Evolutionary conservation across 1,139 yeast species (phyloP).

Genomic region (Taphrina confusa): DNA sequence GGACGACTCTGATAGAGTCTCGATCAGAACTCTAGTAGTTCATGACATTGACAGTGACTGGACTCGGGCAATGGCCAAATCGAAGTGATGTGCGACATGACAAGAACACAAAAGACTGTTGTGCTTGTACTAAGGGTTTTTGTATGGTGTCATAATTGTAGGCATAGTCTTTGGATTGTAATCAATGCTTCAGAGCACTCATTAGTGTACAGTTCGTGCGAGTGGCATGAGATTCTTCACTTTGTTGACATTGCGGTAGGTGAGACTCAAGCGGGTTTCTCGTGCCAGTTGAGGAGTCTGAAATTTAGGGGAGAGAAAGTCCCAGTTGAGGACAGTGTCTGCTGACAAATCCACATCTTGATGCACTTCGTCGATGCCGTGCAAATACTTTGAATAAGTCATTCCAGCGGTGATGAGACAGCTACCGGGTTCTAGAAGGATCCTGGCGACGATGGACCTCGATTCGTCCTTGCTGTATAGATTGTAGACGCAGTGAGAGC

Average conservation of each 20-base stretch:
- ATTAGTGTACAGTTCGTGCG: not conserved
- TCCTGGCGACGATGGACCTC: slow-evolving; percentile 8
- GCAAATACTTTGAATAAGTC: slow-evolving; percentile 31
- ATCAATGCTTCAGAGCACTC: no score
- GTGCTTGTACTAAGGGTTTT: no score
- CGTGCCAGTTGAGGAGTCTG: not conserved
- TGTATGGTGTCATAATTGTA: no score
- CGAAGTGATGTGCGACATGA: no score
- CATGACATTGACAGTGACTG: not conserved
- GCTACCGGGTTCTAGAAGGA: slow-evolving; percentile 39
- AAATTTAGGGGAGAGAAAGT: slow-evolving; percentile 2
- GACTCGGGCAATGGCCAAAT: no score
- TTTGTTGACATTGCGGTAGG: slow-evolving; percentile 36
- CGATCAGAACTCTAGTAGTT: not conserved
- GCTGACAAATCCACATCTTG: slow-evolving; percentile 24
- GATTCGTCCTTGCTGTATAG: slow-evolving; percentile 31
- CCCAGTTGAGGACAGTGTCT: slow-evolving; percentile 35
- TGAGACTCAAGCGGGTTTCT: slow-evolving; percentile 35
- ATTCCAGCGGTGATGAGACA: slow-evolving; percentile 32
- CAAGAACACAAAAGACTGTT: no score
- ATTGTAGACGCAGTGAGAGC: slow-evolving; percentile 37
- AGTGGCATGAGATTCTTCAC: slow-evolving; percentile 4
- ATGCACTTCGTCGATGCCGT: slow-evolving; percentile 32
- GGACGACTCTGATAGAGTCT: not conserved
- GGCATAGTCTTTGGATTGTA: no score